Base-by-base conservation (phyloP, 2,329 filamentous ascomycete genomes). In the Colletotrichum neosansevieriae region DNA sequence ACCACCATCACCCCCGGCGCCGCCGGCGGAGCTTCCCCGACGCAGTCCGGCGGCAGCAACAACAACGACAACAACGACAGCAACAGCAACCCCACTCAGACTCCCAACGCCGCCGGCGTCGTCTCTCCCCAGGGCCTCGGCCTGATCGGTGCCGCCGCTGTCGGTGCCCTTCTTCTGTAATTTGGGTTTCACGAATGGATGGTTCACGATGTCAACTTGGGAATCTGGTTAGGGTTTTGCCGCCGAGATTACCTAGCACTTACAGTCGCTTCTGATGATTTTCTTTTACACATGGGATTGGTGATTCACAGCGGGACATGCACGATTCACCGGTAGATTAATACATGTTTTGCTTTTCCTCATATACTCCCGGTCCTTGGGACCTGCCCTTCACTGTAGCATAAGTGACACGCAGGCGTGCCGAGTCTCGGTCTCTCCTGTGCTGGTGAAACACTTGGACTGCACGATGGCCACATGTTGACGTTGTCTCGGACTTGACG, bases 1-100 rank as follows among this genome's bases (percentile, higher is more conserved):
- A 72, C 70, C 40, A 69, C 70, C 60, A 62, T 69, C 58, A 59
- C 45, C 17, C 51, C 56, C n/a, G 61, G 58, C 64, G 69, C 60
- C 44, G 59, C 58, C 59, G 21, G 36, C 10, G 54, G 53, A 7
- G 21, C 67, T n/a, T 63, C 58, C n/a, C 67, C 67, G 4, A 70
- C 68, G 2, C 60, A 49, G 32, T 63, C 58, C 47, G 49, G 47
- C 44, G 29, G 38, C 42, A 12, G 47, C 59, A 40, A 45, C 51
- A 17, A 2, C 60, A 57, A 32, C 57, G 51, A 45, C 60, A 58
- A 49, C 50, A 34, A 45, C 58, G 32, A 11, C 58, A 21, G 36
- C 4, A 42, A 45, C 54, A 34, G 15, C 58, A 49, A 45, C 56
- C 10, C 59, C 3, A 40, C 67, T 15, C 54, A 70, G 54, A 50